A percentile compares a stretch with the other conserved stretches of the same genome.
Conservation (phyloP, 139 green algal genomes). For the Ettlia oleoabundans region DNA sequence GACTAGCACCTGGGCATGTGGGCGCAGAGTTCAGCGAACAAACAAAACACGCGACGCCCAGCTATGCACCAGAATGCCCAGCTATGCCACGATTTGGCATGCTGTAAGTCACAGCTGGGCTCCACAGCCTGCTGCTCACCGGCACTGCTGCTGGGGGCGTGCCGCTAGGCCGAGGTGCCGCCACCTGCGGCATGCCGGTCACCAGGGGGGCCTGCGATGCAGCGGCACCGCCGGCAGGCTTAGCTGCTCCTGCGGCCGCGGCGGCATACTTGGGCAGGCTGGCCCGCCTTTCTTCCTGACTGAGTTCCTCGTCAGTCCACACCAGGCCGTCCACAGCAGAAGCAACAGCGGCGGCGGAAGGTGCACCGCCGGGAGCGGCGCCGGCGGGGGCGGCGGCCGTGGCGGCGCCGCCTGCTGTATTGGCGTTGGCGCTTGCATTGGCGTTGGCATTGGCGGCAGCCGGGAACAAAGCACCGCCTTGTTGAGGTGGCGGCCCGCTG, state of each 20-base stretch:
- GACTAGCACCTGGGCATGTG: no score
- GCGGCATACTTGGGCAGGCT: slow-evolving; percentile 53
- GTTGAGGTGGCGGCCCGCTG: background rate
- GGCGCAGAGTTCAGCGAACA: no score
- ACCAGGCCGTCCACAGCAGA: slow-evolving; percentile 33
- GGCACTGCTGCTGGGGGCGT: background rate
- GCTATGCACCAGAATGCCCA: no score
- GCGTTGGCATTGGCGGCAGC: background rate
- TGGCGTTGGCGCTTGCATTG: background rate
- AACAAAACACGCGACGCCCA: no score
- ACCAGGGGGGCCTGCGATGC: background rate
- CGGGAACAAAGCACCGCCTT: background rate
- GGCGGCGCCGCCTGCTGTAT: no score
- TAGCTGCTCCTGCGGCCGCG: background rate
- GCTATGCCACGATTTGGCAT: no score
- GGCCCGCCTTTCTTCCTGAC: slow-evolving; percentile 59
- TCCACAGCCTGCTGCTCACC: no score
- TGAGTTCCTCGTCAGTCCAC: slow-evolving; percentile 60
- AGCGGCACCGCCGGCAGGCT: background rate
- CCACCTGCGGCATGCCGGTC: background rate
- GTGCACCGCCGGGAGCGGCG: no score
- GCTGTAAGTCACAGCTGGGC: no score
- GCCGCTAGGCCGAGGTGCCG: background rate
- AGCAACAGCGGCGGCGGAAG: no score
- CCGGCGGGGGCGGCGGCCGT: no score